Evolutionary conservation across 176 grass and related monocot species (phyloP).

Genomic region (Oryza meyeriana): DNA sequence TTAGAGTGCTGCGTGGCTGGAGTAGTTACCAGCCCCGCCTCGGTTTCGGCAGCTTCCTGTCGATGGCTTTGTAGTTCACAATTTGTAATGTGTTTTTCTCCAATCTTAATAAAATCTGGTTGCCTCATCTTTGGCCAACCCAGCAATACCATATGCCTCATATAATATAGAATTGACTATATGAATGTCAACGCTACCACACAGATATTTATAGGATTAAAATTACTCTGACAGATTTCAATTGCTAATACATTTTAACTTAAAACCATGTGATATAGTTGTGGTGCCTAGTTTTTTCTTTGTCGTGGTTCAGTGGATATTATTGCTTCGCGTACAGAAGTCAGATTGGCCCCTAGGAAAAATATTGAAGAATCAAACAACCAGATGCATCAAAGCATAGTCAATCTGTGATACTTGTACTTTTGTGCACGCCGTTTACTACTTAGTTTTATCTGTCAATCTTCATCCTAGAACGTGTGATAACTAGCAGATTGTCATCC

Average conservation of each 20-base stretch:
- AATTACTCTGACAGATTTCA: neutral
- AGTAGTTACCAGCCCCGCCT: too few species aligned
- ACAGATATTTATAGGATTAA: neutral
- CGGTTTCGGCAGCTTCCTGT: too few species aligned
- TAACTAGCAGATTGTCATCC: neutral
- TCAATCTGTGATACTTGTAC: neutral
- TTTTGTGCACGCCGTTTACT: neutral
- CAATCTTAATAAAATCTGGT: too few species aligned
- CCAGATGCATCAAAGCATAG: slow-evolving; percentile 15
- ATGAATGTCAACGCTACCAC: neutral
- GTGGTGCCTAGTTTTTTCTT: neutral
- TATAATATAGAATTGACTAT: neutral
- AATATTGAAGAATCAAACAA: slow-evolving; percentile 23
- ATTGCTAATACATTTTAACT: neutral
- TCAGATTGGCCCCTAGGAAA: neutral
- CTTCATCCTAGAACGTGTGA: neutral
- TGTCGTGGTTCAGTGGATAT: neutral
- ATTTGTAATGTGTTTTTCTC: too few species aligned
- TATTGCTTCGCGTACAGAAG: neutral
- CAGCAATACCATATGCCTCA: neutral
- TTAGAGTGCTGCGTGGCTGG: too few species aligned
- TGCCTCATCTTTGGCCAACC: too few species aligned
- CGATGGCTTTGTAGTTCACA: too few species aligned
- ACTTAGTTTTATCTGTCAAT: neutral
- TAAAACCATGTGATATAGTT: neutral